These are phyloP conservation scores for Cymodocea nodosa DNA, from an alignment of 116 monocot genomes.

Conservation along the genomic window DNA sequence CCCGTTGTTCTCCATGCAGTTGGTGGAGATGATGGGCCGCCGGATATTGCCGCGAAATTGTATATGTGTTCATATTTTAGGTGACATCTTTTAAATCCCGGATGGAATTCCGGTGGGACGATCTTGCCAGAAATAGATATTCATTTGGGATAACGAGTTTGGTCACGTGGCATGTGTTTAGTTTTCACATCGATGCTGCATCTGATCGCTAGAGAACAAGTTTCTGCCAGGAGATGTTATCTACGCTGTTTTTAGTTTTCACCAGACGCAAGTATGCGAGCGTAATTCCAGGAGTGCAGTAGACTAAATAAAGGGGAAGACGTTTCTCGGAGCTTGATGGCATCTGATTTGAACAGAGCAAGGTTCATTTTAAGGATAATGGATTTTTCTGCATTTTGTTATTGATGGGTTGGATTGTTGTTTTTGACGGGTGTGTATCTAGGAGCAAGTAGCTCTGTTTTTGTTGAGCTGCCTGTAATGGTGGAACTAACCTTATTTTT, in stretches of 20 bases:
- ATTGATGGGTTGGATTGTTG: too few relatives aligned
- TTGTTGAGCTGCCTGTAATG: conserved; percentile 11
- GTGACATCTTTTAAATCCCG: conserved; percentile 6
- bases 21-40: conserved; percentile 72
- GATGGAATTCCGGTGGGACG: not conserved
- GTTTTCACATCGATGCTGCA: too few relatives aligned
- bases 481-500: not conserved
- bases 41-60: conserved; percentile 57
- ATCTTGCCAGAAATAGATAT: not conserved
- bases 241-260: too few relatives aligned
- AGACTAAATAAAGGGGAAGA: too few relatives aligned
- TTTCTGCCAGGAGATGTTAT: too few relatives aligned
- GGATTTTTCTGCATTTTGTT: not conserved
- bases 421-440: not conserved
- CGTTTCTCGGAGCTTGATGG: not conserved
- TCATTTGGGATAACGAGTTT: too few relatives aligned
- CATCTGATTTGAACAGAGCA: not conserved
- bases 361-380: too few relatives aligned
- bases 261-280: too few relatives aligned
- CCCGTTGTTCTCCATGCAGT: conserved; percentile 75
- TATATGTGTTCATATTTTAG: conserved; percentile 61
- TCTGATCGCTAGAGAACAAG: too few relatives aligned
- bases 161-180: too few relatives aligned
- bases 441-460: conserved; percentile 11
- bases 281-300: too few relatives aligned